phyloP scores from a whole-genome alignment of 2,329 filamentous ascomycete species.

The Conoideocrella luteorostrata region DNA sequence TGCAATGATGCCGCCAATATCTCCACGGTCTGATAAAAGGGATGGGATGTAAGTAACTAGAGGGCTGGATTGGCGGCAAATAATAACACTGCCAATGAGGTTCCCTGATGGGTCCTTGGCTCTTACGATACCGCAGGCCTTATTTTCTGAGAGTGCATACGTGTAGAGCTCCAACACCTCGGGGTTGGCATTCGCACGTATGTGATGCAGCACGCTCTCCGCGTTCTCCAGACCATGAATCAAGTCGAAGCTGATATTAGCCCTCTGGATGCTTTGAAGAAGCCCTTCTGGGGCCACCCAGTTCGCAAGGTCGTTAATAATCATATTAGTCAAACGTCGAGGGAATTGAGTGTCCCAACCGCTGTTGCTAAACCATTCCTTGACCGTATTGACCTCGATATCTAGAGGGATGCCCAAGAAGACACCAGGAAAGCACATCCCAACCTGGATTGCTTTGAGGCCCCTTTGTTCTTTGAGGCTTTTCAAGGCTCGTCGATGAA shows the following conservation, averaged over 20 bases:
- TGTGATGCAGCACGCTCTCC: conserved; percentile 66
- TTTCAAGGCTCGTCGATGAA: conserved; percentile 79
- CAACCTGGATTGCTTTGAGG: conserved; percentile 75
- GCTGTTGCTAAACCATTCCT: conserved; percentile 81
- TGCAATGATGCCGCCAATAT: conserved; percentile 70
- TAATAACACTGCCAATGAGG: conserved; percentile 71
- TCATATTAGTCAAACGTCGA: conserved; percentile 57
- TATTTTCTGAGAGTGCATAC: conserved; percentile 63
- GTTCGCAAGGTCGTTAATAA: conserved; percentile 62
- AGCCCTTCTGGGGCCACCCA: conserved; percentile 76
- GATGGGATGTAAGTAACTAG: conserved; percentile 65
- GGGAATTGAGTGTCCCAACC: conserved; percentile 74
- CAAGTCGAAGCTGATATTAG: conserved; percentile 73
- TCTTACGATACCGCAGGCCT: conserved; percentile 73
- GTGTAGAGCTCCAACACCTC: conserved; percentile 77
- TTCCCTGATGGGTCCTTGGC: conserved; percentile 65
- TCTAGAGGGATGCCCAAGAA: conserved; percentile 74
- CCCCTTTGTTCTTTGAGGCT: conserved; percentile 63
- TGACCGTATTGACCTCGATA: conserved; percentile 38
- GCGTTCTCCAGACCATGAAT: conserved; percentile 75
- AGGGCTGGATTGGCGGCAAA: conserved; percentile 64
- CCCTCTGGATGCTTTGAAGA: conserved; percentile 63
- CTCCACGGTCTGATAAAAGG: conserved; percentile 52
- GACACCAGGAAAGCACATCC: conserved; percentile 73
- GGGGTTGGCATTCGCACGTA: conserved; percentile 66